Conservation (phyloP, 768 basidiomycete genomes). For the Kockovaella imperatae region DNA sequence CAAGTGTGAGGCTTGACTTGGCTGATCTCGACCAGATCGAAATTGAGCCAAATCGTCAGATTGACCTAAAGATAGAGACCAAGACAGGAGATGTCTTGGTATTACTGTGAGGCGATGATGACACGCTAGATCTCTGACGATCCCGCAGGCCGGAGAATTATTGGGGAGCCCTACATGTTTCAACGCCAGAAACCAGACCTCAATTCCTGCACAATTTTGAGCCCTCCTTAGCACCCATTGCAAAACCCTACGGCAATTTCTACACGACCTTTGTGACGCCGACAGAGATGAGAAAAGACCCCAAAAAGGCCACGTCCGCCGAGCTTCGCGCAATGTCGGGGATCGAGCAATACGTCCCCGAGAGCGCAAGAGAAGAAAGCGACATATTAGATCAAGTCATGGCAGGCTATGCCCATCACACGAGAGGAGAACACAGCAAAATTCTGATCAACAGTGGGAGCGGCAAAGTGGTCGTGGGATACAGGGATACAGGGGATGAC, state of each 20-base stretch:
- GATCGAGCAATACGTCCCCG: constrained; percentile 18
- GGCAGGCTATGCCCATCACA: constrained; percentile 17
- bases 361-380: constrained; percentile 14
- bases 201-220: constrained; percentile 17
- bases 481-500: constrained; percentile 30
- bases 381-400: constrained; percentile 22
- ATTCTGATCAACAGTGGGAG: constrained; percentile 18
- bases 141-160: constrained; percentile 26
- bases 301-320: neutral
- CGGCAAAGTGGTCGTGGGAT: constrained; percentile 27
- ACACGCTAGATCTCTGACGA: neutral
- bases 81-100: constrained; percentile 33
- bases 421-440: constrained; percentile 24
- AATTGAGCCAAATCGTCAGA: constrained; percentile 25
- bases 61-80: constrained; percentile 32
- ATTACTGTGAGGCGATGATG: constrained; percentile 19
- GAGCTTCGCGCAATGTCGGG: constrained; percentile 8
- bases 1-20: too few species aligned
- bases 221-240: constrained; percentile 15
- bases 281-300: constrained; percentile 1
- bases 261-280: constrained; percentile 29
- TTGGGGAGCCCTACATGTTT: constrained; percentile 26
- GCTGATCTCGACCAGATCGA: constrained; percentile 18
- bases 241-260: constrained; percentile 28
- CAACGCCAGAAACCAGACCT: constrained; percentile 17